Percentiles rank a stretch among this genome's conserved stretches.
Evolutionary conservation across 192 early-diverging fungal genomes (phyloP).

Genomic region (Entomortierella beljakovae): DNA sequence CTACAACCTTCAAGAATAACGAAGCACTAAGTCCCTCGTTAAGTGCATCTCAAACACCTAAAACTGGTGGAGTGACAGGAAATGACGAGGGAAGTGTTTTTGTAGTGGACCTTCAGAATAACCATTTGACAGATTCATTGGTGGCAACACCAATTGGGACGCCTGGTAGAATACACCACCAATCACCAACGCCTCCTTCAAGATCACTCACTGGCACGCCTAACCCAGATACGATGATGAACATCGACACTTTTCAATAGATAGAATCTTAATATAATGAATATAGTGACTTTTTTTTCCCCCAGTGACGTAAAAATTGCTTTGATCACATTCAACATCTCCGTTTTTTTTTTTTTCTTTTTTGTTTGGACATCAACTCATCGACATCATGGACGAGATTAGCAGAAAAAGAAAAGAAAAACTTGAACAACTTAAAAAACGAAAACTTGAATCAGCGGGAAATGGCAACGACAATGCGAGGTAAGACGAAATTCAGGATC

Average conservation of each 20-base stretch:
- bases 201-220: slow-evolving; percentile 39
- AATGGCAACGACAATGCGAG: slow-evolving; percentile 39
- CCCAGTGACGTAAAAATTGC: no score
- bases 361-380: no score
- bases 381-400: slow-evolving; percentile 71
- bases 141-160: neutral
- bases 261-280: slow-evolving; percentile 9
- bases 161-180: slow-evolving; percentile 1
- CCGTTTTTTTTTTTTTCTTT: no score
- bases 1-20: neutral
- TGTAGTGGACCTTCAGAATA: slow-evolving; percentile 15
- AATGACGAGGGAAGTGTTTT: slow-evolving; percentile 3
- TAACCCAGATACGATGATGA: slow-evolving; percentile 19
- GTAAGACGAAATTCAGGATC: neutral
- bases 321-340: no score
- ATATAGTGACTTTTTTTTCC: neutral
- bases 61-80: neutral
- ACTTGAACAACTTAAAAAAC: slow-evolving; percentile 69
- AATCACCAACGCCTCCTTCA: slow-evolving; percentile 18
- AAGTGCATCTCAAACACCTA: neutral
- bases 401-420: slow-evolving; percentile 75
- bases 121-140: neutral
- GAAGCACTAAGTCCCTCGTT: slow-evolving; percentile 15
- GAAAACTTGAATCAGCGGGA: slow-evolving; percentile 53
- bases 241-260: neutral